Evolutionary conservation across 768 basidiomycete species (phyloP).

Genomic region (Trametes sanguinea): DNA sequence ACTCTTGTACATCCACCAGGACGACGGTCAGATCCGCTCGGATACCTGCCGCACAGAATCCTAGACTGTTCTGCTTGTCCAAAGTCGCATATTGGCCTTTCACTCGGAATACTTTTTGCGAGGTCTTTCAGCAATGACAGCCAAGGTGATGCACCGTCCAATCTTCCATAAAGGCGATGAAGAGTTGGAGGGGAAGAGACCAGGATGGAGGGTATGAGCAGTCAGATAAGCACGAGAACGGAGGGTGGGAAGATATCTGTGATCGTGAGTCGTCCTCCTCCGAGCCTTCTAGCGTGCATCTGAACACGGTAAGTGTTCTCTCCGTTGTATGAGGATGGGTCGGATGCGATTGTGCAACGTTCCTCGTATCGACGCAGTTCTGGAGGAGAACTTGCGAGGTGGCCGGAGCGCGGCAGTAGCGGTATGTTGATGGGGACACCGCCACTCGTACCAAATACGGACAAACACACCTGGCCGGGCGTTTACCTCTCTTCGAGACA

Average conservation of each 20-base stretch:
- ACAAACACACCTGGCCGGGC: constrained; percentile 17
- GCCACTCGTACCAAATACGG: constrained; percentile 13
- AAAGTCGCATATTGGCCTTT: too few relatives aligned
- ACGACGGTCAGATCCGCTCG: neutral
- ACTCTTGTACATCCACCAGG: constrained; percentile 17
- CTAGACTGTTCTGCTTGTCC: neutral
- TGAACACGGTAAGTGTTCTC: neutral
- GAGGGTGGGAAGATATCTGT: neutral
- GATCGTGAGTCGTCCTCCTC: neutral
- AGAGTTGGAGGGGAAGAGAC: neutral
- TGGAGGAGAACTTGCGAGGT: neutral
- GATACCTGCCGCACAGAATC: too few relatives aligned
- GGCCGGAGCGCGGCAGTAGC: constrained; percentile 8
- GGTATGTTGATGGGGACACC: constrained; percentile 9
- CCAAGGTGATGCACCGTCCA: neutral
- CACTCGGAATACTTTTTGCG: too few relatives aligned
- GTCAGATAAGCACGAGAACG: constrained; percentile 9
- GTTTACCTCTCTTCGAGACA: constrained; percentile 18
- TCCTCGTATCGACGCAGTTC: neutral
- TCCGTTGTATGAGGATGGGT: neutral
- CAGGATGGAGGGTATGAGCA: neutral
- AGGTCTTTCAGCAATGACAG: too few relatives aligned
- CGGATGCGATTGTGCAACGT: too few relatives aligned
- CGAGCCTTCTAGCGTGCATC: neutral
- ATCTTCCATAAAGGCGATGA: neutral